Evolutionary conservation across 345 rosid genomes (phyloP).

Genomic region (Populus nigra): DNA sequence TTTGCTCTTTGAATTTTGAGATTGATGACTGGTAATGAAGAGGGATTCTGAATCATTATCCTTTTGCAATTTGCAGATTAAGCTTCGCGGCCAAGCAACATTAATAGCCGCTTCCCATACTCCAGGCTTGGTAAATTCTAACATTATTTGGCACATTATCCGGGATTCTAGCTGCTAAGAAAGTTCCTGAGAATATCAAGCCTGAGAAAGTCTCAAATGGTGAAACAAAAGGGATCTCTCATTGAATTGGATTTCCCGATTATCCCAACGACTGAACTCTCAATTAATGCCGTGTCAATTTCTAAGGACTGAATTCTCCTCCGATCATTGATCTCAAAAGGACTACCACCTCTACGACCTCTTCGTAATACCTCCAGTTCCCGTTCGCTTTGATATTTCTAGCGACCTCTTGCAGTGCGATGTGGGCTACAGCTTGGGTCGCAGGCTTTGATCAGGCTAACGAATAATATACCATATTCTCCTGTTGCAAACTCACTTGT

Average conservation of each 20-base stretch:
- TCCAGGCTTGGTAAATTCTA: conserved; percentile 49
- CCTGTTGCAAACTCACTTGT: neutral
- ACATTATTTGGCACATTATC: conserved; percentile 55
- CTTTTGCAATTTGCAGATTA: conserved; percentile 42
- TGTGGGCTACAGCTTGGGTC: neutral
- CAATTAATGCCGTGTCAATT: conserved; percentile 28
- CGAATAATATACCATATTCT: neutral
- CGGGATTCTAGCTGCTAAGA: conserved; percentile 64
- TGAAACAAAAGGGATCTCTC: conserved; percentile 28
- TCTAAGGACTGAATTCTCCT: conserved; percentile 46
- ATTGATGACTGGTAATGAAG: neutral
- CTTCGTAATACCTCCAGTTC: conserved; percentile 40
- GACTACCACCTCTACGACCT: conserved; percentile 36
- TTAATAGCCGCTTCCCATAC: conserved; percentile 65
- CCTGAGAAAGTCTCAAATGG: conserved; percentile 22
- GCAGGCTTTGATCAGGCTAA: neutral
- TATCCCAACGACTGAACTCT: conserved; percentile 33
- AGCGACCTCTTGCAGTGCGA: neutral
- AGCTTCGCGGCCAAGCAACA: conserved; percentile 86
- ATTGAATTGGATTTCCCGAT: conserved; percentile 61
- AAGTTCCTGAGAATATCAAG: conserved; percentile 27
- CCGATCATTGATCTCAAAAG: conserved; percentile 49
- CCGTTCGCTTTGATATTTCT: neutral
- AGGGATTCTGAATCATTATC: neutral
- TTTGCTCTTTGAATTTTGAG: neutral